These are phyloP conservation scores for Russula earlei DNA, from an alignment of 768 basidiomycete species.

Conservation along the genomic window DNA sequence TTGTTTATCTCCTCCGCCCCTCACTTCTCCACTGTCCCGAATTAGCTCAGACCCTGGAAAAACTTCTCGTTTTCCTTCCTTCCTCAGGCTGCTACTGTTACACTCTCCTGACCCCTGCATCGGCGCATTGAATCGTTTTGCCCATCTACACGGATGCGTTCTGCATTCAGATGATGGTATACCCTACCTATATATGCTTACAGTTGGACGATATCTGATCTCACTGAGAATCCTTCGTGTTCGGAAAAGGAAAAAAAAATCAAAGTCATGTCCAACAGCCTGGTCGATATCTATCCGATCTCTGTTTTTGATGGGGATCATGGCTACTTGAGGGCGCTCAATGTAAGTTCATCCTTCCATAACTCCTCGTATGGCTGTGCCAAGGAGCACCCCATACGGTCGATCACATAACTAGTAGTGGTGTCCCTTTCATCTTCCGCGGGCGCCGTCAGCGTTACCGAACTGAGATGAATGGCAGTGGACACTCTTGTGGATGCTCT, in stretches of 20 bases:
- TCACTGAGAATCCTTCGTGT: background rate
- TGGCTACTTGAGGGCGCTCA: background rate
- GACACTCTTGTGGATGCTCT: background rate
- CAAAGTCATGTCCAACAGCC: background rate
- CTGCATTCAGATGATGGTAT: background rate
- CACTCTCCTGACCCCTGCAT: background rate
- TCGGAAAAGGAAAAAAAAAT: constrained; percentile 2
- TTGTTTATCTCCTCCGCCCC: background rate
- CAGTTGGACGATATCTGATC: constrained; percentile 1
- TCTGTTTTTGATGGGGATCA: background rate
- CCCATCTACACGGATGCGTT: constrained; percentile 12
- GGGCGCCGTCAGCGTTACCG: background rate
- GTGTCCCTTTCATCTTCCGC: background rate
- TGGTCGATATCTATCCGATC: background rate
- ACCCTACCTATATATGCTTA: constrained; percentile 11
- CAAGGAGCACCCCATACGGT: background rate
- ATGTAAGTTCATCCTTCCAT: background rate
- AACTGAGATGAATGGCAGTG: background rate
- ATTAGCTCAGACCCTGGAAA: constrained; percentile 11
- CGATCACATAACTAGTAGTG: too few species aligned
- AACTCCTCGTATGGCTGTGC: too few species aligned
- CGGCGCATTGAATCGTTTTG: constrained; percentile 11
- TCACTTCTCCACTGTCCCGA: constrained; percentile 1
- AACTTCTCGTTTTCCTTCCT: background rate
- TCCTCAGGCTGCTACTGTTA: too few species aligned